Evolutionary conservation across 352 stramenopile species (phyloP).

Genomic region (Globisporangium parvum): DNA sequence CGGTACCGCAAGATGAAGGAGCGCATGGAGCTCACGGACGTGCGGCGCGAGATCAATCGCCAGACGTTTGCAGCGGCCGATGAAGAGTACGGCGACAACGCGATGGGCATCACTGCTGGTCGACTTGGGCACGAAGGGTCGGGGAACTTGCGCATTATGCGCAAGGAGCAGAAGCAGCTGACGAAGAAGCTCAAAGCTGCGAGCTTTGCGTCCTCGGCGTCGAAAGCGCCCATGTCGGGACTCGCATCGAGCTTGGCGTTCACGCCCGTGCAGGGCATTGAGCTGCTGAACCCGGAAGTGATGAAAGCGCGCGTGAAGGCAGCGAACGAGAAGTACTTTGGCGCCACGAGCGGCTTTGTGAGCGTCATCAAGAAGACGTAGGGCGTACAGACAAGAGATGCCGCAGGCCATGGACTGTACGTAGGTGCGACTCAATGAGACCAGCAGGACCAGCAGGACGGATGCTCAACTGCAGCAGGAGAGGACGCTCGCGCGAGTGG

Average conservation of each 20-base stretch:
- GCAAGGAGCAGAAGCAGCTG: slow-evolving; percentile 89
- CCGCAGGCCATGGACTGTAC: too few relatives aligned
- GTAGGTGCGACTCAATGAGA: too few relatives aligned
- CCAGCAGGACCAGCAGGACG: too few relatives aligned
- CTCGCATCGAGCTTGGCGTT: slow-evolving; percentile 96
- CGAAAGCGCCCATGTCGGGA: slow-evolving; percentile 69
- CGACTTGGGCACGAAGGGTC: slow-evolving; percentile 88
- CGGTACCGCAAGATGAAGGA: slow-evolving; percentile 97
- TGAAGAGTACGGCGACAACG: slow-evolving; percentile 97
- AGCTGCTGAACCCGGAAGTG: slow-evolving; percentile 97
- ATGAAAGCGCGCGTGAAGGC: slow-evolving; percentile 87
- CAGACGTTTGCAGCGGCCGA: slow-evolving; percentile 91
- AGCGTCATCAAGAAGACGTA: slow-evolving; percentile 85
- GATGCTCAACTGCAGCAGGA: too few relatives aligned
- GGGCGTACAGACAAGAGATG: not conserved
- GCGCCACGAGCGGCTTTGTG: slow-evolving; percentile 92
- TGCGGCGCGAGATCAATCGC: slow-evolving; percentile 96
- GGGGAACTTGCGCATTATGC: slow-evolving; percentile 79
- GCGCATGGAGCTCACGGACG: slow-evolving; percentile 95
- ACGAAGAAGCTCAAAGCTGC: slow-evolving; percentile 92
- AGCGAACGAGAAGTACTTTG: slow-evolving; percentile 98
- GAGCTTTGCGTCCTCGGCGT: slow-evolving; percentile 52
- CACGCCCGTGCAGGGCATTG: slow-evolving; percentile 94
- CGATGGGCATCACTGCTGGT: slow-evolving; percentile 95
- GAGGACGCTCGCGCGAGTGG: too few relatives aligned